Evolutionary conservation across 1,284 basidiomycete species (phyloP), one percentile per base, ranked within the genome.

Genomic region (Cryptococcus hybrid): DNA sequence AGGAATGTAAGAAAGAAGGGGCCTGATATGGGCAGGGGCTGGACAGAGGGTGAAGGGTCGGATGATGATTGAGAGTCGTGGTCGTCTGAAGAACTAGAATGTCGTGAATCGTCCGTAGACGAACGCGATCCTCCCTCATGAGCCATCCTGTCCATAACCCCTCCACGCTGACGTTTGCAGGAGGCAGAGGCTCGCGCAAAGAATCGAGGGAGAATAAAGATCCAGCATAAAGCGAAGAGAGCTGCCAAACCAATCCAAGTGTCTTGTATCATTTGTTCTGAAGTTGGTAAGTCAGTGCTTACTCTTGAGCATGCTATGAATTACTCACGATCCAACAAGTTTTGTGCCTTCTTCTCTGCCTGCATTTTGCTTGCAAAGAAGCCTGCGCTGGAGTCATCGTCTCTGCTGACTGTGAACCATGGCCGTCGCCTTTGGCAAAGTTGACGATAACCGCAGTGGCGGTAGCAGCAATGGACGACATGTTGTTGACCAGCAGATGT

Each of bases 11-110:
- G 58, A 47, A 2, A 66, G 54, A 5, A 72, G 43, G 0, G 71
- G 69, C 2, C 54, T 52, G 42, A 73, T 56, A 54, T 76, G 71
- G 0, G 70, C 67, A 0, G 75, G 74, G 76, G 74, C 7, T 59
- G 38, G 48, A 52, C 39, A 37, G 50, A 47, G n/a, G 12, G 6
- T 12, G 18, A 15, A 7, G 12, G 30, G 46, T 30, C 51, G 47
- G 44, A 40, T 15, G 24, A 7, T 8, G 58, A 18, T 30, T 53
- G 54, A n/a, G 47, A 49, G 44, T 38, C 47, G 11, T 45, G 44
- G 37, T 55, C 52, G 24, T 47, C 47, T 13, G 50, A 55, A 7
- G 52, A 52, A 57, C 52, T 12, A 58, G 44, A 2, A n/a, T 15
- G n/a, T 35, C 37, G 52, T 30, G 30, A 30, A 40, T 45, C 35